These are phyloP conservation scores for Pezicula carpinea DNA, from an alignment of 2,329 filamentous ascomycete genomes.

Conservation along the genomic window DNA sequence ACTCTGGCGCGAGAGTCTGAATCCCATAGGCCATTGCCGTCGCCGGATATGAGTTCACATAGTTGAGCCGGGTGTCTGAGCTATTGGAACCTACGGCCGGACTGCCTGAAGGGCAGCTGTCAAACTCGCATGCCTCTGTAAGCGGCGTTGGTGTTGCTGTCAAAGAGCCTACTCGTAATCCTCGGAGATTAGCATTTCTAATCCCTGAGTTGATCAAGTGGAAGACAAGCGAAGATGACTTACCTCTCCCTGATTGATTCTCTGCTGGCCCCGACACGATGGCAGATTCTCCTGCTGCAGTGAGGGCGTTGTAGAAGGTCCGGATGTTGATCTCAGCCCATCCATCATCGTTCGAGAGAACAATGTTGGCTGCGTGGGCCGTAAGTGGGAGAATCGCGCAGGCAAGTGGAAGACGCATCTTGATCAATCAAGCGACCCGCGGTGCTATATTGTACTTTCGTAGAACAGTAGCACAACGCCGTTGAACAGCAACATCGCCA, in stretches of 20 bases:
- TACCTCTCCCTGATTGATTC: slow-evolving; percentile 59
- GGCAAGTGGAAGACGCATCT: not conserved
- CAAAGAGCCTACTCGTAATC: slow-evolving; percentile 45
- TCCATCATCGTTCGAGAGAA: slow-evolving; percentile 68
- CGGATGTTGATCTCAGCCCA: slow-evolving; percentile 68
- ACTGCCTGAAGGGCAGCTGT: slow-evolving; percentile 54
- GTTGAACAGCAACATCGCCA: too few species aligned
- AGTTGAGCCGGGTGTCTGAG: slow-evolving; percentile 56
- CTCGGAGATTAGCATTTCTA: slow-evolving; percentile 6
- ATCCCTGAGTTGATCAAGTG: not conserved
- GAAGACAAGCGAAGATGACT: slow-evolving; percentile 3
- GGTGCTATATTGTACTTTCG: too few species aligned
- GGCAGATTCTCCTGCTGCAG: slow-evolving; percentile 51
- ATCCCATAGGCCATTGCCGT: slow-evolving; percentile 62
- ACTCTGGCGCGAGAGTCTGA: slow-evolving; percentile 45
- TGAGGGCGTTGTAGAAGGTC: slow-evolving; percentile 52
- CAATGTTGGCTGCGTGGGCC: slow-evolving; percentile 42
- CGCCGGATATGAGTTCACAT: slow-evolving; percentile 67
- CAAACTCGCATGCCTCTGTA: slow-evolving; percentile 50
- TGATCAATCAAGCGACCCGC: too few species aligned
- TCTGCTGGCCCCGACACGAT: slow-evolving; percentile 63
- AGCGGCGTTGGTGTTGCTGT: slow-evolving; percentile 44
- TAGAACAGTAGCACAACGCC: too few species aligned
- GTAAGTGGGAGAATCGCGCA: slow-evolving; percentile 17
- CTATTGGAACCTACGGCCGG: slow-evolving; percentile 53